Conservation (phyloP, 805 yeast species). For the Schwanniomyces occidentalis region DNA sequence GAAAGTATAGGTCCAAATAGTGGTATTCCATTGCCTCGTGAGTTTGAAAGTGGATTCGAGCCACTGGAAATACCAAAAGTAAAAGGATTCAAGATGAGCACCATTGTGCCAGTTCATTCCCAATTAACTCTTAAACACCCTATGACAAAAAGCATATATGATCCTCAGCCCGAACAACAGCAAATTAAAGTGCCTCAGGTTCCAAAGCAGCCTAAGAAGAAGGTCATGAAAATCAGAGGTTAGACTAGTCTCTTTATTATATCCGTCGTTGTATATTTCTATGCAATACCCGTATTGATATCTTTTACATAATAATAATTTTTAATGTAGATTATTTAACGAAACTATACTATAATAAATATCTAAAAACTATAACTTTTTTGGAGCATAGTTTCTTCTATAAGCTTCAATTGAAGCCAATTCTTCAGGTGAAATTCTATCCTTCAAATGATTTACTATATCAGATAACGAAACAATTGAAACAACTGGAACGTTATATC, state of each 20-base stretch:
- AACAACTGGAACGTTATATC: slow-evolving; percentile 78
- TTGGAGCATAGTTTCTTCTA: slow-evolving; percentile 51
- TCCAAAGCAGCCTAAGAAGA: slow-evolving; percentile 52
- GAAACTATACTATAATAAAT: too few species aligned
- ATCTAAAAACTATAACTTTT: too few species aligned
- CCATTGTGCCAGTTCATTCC: slow-evolving; percentile 85
- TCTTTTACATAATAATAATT: too few species aligned
- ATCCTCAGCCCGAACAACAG: slow-evolving; percentile 44
- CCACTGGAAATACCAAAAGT: slow-evolving; percentile 71
- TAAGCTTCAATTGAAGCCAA: slow-evolving; percentile 59
- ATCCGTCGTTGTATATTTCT: too few species aligned
- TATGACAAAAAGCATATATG: slow-evolving; percentile 69
- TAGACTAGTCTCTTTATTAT: slow-evolving; percentile 19
- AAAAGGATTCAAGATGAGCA: slow-evolving; percentile 83
- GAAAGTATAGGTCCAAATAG: slow-evolving; percentile 49
- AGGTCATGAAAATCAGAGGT: slow-evolving; percentile 63
- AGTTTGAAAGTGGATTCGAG: slow-evolving; percentile 50
- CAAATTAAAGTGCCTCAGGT: slow-evolving; percentile 31
- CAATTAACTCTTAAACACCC: slow-evolving; percentile 82
- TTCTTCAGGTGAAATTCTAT: slow-evolving; percentile 58
- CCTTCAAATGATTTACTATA: slow-evolving; percentile 62
- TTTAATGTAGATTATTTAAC: too few species aligned
- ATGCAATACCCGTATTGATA: too few species aligned
- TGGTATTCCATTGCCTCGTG: slow-evolving; percentile 66
- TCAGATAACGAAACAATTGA: slow-evolving; percentile 77